Conservation (phyloP, 805 yeast species). For the Kurtzmaniella fragi region DNA sequence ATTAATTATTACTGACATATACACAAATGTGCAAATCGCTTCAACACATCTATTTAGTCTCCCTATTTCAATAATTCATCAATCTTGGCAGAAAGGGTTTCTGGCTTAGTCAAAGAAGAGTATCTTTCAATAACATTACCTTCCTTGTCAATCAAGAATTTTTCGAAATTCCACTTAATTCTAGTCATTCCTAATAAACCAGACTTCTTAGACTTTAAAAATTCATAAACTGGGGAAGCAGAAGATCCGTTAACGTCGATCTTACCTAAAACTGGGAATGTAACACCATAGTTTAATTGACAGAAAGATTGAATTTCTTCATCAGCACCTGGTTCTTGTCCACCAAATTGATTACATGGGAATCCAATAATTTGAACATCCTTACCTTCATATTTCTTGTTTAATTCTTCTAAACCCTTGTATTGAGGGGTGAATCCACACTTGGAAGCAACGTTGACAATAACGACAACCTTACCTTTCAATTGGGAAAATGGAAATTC, state of each 20-base stretch:
- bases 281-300: constrained; percentile 21
- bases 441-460: constrained; percentile 87
- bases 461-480: constrained; percentile 74
- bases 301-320: constrained; percentile 20
- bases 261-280: constrained; percentile 35
- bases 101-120: constrained; percentile 55
- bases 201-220: constrained; percentile 19
- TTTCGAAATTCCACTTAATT: constrained; percentile 77
- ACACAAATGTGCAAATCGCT: too few species aligned
- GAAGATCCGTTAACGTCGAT: constrained; percentile 32
- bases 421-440: constrained; percentile 76
- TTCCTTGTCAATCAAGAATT: constrained; percentile 53
- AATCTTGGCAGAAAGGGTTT: constrained; percentile 37
- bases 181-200: constrained; percentile 35
- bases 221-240: constrained; percentile 23
- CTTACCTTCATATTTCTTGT: constrained; percentile 55
- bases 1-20: too few species aligned
- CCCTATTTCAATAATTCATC: constrained; percentile 48
- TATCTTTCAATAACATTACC: constrained; percentile 60
- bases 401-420: constrained; percentile 61
- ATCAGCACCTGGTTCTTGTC: constrained; percentile 68
- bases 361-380: constrained; percentile 74
- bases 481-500: constrained; percentile 56
- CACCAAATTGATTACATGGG: constrained; percentile 89
- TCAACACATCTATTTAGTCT: not conserved